Conservation (phyloP, 2,329 filamentous ascomycete genomes). For the Aciculosporium take region DNA sequence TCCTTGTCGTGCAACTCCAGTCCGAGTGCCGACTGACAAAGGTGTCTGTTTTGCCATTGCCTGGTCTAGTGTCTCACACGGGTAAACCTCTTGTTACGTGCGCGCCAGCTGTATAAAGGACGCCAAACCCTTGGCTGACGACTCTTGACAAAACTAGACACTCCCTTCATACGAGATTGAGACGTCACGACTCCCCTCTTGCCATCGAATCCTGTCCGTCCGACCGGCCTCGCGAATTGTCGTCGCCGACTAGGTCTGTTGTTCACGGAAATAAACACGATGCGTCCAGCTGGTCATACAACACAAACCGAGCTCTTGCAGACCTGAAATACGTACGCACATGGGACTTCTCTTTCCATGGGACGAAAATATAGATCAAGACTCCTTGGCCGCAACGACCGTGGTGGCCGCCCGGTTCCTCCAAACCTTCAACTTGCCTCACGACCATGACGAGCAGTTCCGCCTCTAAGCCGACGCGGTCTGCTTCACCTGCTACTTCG, state of each 20-base stretch:
- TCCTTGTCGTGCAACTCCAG: not conserved
- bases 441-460: conserved; percentile 17
- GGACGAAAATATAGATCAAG: not conserved
- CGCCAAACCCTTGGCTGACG: not conserved
- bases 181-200: not conserved
- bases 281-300: conserved; percentile 4
- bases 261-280: conserved; percentile 2
- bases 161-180: not conserved
- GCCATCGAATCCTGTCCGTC: not conserved
- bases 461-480: conserved; percentile 16
- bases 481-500: conserved; percentile 14
- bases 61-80: not conserved
- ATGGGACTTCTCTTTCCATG: conserved; percentile 1
- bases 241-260: not conserved
- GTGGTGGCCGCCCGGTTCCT: conserved; percentile 5
- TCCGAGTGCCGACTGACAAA: not conserved
- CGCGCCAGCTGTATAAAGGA: not conserved
- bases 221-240: not conserved
- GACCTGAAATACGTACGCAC: conserved; percentile 4
- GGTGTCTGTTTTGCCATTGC: not conserved
- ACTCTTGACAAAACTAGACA: not conserved
- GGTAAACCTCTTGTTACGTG: not conserved
- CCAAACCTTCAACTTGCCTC: not conserved
- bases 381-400: not conserved
- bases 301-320: conserved; percentile 2